These are phyloP conservation scores for Neurospora sp. DNA, from an alignment of 495 filamentous ascomycete genomes.

Conservation along the genomic window DNA sequence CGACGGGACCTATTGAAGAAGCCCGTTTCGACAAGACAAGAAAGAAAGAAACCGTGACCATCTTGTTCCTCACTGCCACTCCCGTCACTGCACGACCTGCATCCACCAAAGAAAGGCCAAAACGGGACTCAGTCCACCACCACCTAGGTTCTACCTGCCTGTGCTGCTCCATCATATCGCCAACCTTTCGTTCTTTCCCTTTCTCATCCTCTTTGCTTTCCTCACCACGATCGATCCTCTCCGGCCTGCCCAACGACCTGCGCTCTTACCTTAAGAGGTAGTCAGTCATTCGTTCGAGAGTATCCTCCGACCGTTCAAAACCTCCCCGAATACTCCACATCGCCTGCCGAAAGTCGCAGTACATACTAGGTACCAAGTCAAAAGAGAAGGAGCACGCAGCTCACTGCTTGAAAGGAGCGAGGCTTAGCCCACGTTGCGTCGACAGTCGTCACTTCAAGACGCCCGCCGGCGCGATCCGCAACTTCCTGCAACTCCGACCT, in stretches of 20 bases:
- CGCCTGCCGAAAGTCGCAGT: neutral
- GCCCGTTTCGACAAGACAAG: neutral
- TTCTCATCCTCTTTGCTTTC: neutral
- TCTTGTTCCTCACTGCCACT: neutral
- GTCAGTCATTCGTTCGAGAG: neutral
- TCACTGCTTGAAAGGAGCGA: neutral
- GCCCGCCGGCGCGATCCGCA: neutral
- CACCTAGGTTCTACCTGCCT: neutral
- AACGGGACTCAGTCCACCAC: neutral
- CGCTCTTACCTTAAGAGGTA: neutral
- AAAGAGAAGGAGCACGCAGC: neutral
- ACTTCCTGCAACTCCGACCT: neutral
- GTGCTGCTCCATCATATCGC: neutral
- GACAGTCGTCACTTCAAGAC: neutral
- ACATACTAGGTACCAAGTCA: neutral
- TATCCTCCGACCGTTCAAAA: neutral
- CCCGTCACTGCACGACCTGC: neutral
- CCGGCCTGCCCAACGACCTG: neutral
- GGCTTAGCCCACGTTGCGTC: neutral
- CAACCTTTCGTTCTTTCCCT: neutral
- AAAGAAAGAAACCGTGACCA: neutral
- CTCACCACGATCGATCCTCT: neutral
- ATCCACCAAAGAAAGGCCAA: neutral
- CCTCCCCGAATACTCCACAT: neutral
- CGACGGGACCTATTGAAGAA: neutral